Conservation (phyloP, 2,329 filamentous ascomycete species). For the Colletotrichum sp. region DNA sequence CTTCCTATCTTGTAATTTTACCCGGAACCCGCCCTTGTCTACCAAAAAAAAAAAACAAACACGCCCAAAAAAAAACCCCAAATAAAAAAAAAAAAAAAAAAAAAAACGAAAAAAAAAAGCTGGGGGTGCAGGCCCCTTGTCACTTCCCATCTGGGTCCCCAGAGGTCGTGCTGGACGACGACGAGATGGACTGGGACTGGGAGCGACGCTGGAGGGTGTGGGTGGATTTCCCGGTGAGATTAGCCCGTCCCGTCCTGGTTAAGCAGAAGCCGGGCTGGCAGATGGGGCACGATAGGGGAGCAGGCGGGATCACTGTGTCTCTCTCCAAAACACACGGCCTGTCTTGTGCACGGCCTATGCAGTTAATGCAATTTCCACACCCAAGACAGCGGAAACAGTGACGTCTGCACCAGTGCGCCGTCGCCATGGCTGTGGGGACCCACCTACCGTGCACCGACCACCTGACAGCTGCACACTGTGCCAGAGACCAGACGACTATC, state of each 20-base stretch:
- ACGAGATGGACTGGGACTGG: not conserved
- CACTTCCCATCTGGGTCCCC: not conserved
- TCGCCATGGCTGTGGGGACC: not conserved
- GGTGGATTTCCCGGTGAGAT: constrained; percentile 47
- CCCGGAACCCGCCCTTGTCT: too few species aligned
- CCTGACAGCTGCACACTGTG: not conserved
- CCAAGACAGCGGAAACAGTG: not conserved
- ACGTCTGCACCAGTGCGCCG: not conserved
- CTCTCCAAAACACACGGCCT: not conserved
- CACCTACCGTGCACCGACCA: not conserved
- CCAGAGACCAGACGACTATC: constrained; percentile 17
- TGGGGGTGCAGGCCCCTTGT: not conserved
- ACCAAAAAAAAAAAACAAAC: too few species aligned
- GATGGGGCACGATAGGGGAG: constrained; percentile 31
- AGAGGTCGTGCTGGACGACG: not conserved
- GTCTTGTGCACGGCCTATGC: not conserved
- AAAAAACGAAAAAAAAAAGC: not conserved
- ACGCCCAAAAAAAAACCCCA: too few species aligned
- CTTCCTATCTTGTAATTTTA: too few species aligned
- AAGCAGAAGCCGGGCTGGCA: constrained; percentile 21
- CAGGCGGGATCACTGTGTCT: constrained; percentile 17
- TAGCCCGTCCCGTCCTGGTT: constrained; percentile 35
- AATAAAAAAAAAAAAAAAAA: too few species aligned
- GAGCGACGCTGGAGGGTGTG: constrained; percentile 33
- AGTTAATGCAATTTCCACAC: constrained; percentile 2